phyloP scores from a whole-genome alignment of 164 flowering plant species.

The Piper longum region DNA sequence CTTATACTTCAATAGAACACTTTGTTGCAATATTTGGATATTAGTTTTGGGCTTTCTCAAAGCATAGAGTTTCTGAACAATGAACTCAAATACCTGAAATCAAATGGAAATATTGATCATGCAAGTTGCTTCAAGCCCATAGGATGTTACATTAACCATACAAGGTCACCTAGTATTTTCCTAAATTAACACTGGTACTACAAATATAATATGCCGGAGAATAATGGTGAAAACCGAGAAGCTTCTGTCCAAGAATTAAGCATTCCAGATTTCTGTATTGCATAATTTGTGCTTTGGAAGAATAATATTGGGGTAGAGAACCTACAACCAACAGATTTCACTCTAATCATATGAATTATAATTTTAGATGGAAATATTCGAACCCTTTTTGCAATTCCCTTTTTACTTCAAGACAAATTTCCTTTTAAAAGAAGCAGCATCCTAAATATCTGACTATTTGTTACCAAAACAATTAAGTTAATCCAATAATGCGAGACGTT shows the following conservation, averaged over 20 bases:
- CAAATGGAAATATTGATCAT: background rate
- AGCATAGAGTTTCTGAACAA: conserved; percentile 89
- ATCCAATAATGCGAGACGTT: background rate
- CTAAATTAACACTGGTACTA: background rate
- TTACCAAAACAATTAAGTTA: background rate
- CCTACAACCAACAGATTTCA: too few species aligned
- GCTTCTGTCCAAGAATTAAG: background rate
- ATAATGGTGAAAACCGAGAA: background rate
- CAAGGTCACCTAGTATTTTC: background rate
- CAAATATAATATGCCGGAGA: background rate
- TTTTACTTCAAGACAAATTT: too few species aligned
- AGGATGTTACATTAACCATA: too few species aligned
- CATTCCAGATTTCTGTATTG: background rate
- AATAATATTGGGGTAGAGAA: too few species aligned
- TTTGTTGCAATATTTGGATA: conserved; percentile 96
- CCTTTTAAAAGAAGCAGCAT: too few species aligned
- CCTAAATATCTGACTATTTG: too few species aligned
- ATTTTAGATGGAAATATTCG: too few species aligned
- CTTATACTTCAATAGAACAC: conserved; percentile 89
- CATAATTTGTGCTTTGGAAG: background rate
- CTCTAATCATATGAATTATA: too few species aligned
- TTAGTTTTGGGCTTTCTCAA: conserved; percentile 96
- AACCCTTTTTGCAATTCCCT: too few species aligned
- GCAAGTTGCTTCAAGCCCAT: background rate
- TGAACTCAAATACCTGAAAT: conserved; percentile 73